phyloP scores from a whole-genome alignment of 2,329 filamentous ascomycete genomes.

The Juglanconis oblonga region DNA sequence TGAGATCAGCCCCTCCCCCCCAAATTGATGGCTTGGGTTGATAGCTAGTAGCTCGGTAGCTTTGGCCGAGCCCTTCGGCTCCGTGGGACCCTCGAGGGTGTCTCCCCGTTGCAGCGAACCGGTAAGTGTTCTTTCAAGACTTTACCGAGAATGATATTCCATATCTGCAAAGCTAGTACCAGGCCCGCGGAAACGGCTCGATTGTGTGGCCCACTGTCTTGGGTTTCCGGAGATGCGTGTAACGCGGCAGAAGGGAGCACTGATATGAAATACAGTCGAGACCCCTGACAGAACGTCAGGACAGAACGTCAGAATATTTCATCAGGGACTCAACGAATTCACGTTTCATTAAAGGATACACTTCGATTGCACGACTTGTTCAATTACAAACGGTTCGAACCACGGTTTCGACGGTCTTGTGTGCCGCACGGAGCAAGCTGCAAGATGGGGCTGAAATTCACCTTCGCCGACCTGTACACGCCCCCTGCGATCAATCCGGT shows the following conservation, averaged over 20 bases:
- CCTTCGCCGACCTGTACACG: slow-evolving; percentile 40
- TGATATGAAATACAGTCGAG: neutral
- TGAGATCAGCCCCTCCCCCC: too few relatives aligned
- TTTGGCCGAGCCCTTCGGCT: too few relatives aligned
- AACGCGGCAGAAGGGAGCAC: neutral
- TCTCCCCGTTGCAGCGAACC: neutral
- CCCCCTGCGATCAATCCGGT: slow-evolving; percentile 77
- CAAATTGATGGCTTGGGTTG: too few relatives aligned
- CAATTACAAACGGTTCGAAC: neutral
- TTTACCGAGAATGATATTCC: slow-evolving; percentile 1
- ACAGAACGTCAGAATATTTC: too few relatives aligned
- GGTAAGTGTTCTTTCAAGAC: slow-evolving; percentile 3
- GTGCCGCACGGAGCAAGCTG: slow-evolving; percentile 19
- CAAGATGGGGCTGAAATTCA: slow-evolving; percentile 31
- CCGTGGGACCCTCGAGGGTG: neutral
- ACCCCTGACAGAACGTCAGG: too few relatives aligned
- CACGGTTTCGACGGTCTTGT: neutral
- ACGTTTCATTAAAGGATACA: neutral
- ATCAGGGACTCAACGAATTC: too few relatives aligned
- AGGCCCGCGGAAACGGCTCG: slow-evolving; percentile 8
- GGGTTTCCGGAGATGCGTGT: slow-evolving; percentile 8
- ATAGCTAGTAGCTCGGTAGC: too few relatives aligned
- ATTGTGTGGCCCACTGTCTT: slow-evolving; percentile 2
- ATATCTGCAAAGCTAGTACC: neutral
- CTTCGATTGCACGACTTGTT: neutral